Percentiles rank a stretch among this genome's conserved stretches.
Evolutionary conservation across 306 rosid genomes (phyloP).

Genomic region (Ochetophila trinervis): DNA sequence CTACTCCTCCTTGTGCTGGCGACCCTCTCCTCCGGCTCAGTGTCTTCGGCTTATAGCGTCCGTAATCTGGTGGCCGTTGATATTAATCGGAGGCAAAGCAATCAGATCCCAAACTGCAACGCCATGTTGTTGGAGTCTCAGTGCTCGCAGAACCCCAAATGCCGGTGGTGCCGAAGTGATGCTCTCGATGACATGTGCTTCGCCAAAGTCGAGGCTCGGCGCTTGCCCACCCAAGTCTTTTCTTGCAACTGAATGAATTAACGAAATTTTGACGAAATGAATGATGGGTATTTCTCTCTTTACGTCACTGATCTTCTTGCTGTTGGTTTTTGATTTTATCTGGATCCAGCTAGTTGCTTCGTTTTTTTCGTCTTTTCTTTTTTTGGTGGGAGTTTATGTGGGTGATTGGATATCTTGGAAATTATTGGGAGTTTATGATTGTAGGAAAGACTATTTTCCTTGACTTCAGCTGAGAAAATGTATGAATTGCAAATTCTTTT

Average conservation of each 20-base stretch:
- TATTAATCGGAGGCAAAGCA: not conserved
- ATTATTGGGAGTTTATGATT: no score
- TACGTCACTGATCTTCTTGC: not conserved
- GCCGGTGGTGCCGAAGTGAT: conserved; percentile 85
- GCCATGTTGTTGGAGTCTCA: conserved; percentile 37
- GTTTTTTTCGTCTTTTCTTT: not conserved
- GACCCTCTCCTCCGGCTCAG: conserved; percentile 18
- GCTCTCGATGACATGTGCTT: conserved; percentile 79
- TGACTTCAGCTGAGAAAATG: not conserved
- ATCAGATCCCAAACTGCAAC: conserved; percentile 48
- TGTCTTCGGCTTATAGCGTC: conserved; percentile 15
- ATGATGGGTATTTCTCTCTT: no score
- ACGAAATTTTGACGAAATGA: no score
- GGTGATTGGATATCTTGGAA: no score
- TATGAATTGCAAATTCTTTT: not conserved
- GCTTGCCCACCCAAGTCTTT: conserved; percentile 77
- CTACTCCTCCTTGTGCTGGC: conserved; percentile 32
- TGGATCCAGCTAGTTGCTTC: no score
- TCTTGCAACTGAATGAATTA: conserved; percentile 45
- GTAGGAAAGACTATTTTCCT: no score
- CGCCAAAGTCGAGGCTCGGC: conserved; percentile 59
- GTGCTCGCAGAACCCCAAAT: conserved; percentile 58
- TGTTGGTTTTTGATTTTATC: not conserved
- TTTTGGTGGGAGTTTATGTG: not conserved
- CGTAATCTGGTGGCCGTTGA: conserved; percentile 25